Conservation (phyloP, 2,329 filamentous ascomycete genomes). For the Sporothrix brunneoviolacea region DNA sequence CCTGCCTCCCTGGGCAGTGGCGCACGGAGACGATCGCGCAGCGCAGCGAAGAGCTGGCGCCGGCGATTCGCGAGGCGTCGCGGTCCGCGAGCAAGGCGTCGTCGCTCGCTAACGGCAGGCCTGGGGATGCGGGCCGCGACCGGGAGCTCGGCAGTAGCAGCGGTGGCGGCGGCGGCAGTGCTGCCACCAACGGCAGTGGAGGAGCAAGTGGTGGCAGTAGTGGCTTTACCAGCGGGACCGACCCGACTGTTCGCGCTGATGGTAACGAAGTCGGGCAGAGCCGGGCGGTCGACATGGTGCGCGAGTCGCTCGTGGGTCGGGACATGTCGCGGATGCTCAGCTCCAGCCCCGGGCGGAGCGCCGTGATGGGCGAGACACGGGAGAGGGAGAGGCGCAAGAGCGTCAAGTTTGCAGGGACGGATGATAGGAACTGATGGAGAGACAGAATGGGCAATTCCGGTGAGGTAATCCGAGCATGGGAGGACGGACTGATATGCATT, state of each 20-base stretch:
- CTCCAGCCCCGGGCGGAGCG: conserved; percentile 38
- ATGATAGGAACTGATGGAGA: conserved; percentile 9
- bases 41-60: conserved; percentile 46
- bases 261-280: conserved; percentile 51
- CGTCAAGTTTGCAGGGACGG: conserved; percentile 52
- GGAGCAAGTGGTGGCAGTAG: conserved; percentile 19
- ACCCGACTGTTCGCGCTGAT: conserved; percentile 40
- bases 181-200: neutral
- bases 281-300: conserved; percentile 52
- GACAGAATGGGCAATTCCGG: neutral
- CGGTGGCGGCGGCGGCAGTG: neutral
- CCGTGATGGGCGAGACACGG: conserved; percentile 12
- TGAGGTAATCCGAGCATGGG: too few species aligned
- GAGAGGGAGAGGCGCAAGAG: conserved; percentile 55
- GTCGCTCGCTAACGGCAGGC: conserved; percentile 13
- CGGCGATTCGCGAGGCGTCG: too few species aligned
- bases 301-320: conserved; percentile 40
- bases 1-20: conserved; percentile 53
- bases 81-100: too few species aligned
- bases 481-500: too few species aligned
- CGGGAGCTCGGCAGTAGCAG: conserved; percentile 3
- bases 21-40: conserved; percentile 40
- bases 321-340: conserved; percentile 35
- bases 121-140: too few species aligned
- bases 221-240: conserved; percentile 12